Evolutionary conservation across 2,329 filamentous ascomycete genomes (phyloP), one percentile per base, ranked within the genome.

Genomic region (Venturia oleaginea): DNA sequence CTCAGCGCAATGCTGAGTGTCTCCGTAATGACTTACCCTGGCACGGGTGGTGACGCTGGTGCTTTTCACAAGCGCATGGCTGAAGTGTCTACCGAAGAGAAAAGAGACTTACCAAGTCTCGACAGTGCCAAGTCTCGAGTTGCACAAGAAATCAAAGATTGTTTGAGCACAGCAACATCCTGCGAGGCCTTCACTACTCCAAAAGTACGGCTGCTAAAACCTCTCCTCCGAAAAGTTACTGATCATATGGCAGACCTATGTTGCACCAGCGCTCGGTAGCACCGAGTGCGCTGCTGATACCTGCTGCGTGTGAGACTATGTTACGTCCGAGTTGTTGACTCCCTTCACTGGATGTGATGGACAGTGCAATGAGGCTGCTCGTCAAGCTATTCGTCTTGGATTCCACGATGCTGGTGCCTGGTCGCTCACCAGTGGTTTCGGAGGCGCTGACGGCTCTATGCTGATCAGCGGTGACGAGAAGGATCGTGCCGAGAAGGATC

Each of bases 371-470:
- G 71, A 74, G 62, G 70, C 71, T 17, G 72, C 72, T 13, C 72
- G 72, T 32, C 71, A 68, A 17, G 71, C 72, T 27, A 63, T 74
- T 24, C 72, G 73, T 24, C 66, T 73, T 38, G 63, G 63, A 17
- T 64, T 64, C 40, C 63, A 64, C 40, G 63, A 64, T 64, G 63
- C 63, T n/a, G 62, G 62, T 59, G 62, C 62, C 27, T 64, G 62
- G 62, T 34, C 27, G 15, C 27, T 57, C 13, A 30, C 51, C 51
- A 57, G 51, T 27, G 51, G 51, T 2, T 57, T 57, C 27, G 73
- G 76, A 13, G 77, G 76, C 48, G 76, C 76, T 22, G 76, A 79
- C 62, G 77, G 77, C 40, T 77, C 75, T 1, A 70, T 78, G 15
- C 66, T 77, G 22, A 75, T 78, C 66, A 69, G 73, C 48, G 22